Conservation (phyloP, 140 eudicot species). For the Anethum foeniculum region DNA sequence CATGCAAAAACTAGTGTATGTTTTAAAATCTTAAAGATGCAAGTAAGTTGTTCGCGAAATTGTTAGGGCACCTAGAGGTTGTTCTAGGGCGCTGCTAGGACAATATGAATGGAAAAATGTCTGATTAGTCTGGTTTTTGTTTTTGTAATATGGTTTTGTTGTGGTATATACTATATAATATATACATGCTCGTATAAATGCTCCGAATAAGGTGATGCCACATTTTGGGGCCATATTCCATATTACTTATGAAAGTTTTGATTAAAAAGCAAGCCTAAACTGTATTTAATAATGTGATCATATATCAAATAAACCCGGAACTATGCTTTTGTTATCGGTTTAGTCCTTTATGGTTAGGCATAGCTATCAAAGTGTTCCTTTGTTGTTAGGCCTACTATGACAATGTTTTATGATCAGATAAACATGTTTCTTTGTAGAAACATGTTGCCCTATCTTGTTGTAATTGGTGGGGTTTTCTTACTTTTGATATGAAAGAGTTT, state of each 20-base stretch:
- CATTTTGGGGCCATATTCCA: not conserved
- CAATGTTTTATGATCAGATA: not conserved
- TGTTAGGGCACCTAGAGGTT: not conserved
- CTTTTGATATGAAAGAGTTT: not conserved
- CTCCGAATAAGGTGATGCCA: not conserved
- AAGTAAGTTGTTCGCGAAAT: not conserved
- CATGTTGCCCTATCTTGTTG: not conserved
- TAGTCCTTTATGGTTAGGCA: not conserved
- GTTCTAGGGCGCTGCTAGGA: not conserved
- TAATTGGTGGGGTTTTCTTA: not conserved
- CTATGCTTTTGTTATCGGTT: not conserved
- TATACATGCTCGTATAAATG: no score
- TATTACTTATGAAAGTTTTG: not conserved
- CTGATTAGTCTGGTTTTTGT: not conserved
- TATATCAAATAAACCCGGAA: not conserved
- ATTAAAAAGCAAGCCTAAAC: not conserved
- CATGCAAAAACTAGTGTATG: not conserved
- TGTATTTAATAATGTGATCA: not conserved
- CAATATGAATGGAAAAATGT: not conserved
- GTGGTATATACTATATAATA: not conserved
- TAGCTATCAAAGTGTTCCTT: not conserved
- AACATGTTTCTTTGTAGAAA: slow-evolving; percentile 3
- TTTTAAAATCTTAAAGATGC: not conserved
- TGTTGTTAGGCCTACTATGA: not conserved
- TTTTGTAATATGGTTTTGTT: not conserved